Evolutionary conservation across 441 rosid genomes (phyloP).

Genomic region (Biscutella laevigata): DNA sequence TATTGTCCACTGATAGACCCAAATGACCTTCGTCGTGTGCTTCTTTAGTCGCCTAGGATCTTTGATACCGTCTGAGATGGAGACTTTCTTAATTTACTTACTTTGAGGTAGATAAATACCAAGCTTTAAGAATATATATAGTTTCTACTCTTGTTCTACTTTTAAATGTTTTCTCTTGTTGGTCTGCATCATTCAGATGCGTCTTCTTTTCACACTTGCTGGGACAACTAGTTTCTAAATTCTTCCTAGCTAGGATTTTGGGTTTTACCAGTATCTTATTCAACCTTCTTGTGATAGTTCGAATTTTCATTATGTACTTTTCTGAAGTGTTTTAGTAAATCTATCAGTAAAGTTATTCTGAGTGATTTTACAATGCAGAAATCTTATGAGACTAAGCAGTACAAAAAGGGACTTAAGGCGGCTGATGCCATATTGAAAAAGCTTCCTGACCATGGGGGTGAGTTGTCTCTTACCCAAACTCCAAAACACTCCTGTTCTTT

Average conservation of each 20-base stretch:
- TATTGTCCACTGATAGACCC: background rate
- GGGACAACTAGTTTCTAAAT: too few relatives aligned
- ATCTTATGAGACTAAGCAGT: slow-evolving; percentile 97
- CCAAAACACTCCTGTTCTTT: background rate
- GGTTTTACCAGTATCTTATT: background rate
- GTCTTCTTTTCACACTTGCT: too few relatives aligned
- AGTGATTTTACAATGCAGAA: slow-evolving; percentile 43
- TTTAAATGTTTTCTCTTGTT: background rate
- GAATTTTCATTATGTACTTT: background rate
- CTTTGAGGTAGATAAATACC: background rate
- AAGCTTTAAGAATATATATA: background rate
- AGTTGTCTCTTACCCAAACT: slow-evolving; percentile 6
- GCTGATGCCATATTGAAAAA: slow-evolving; percentile 94
- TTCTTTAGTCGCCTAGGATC: slow-evolving; percentile 8
- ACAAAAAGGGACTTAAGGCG: slow-evolving; percentile 98
- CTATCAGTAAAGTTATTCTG: background rate
- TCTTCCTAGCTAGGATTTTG: background rate
- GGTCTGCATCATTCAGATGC: background rate
- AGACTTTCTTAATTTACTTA: slow-evolving; percentile 1
- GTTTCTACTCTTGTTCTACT: slow-evolving; percentile 2
- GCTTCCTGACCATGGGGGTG: slow-evolving; percentile 99
- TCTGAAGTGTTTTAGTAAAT: background rate
- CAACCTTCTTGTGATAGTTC: background rate
- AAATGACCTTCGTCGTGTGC: slow-evolving; percentile 13
- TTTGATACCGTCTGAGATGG: background rate